These are phyloP conservation scores for Paramecium sonneborni DNA, from an alignment of 73 alveolate species.

Conservation along the genomic window DNA sequence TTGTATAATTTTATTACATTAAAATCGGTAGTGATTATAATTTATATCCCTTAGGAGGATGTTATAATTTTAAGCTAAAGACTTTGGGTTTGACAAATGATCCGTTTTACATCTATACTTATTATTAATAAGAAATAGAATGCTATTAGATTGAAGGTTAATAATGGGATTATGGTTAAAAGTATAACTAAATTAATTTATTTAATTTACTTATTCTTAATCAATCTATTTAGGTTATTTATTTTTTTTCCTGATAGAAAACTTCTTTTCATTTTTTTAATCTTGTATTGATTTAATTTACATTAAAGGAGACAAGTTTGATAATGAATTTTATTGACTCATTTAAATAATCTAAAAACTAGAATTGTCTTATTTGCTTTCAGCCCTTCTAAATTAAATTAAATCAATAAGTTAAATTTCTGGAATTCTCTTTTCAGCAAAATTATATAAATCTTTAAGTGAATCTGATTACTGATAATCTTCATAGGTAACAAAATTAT, in stretches of 20 bases:
- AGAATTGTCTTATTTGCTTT: not conserved
- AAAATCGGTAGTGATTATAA: conserved; percentile 27
- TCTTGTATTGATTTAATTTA: not conserved
- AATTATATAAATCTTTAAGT: not conserved
- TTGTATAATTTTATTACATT: conserved; percentile 47
- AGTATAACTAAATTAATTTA: not conserved
- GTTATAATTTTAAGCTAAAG: conserved; percentile 21
- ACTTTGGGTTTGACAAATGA: conserved; percentile 32
- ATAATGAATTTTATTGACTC: not conserved
- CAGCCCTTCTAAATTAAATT: not conserved
- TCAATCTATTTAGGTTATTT: not conserved
- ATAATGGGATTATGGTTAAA: not conserved
- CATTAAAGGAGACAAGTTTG: not conserved
- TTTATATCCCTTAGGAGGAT: conserved; percentile 46
- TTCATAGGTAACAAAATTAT: not conserved
- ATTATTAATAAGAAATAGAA: not conserved
- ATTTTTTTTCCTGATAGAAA: not conserved
- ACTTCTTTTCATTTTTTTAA: not conserved
- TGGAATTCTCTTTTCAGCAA: not conserved
- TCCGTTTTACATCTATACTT: conserved; percentile 14
- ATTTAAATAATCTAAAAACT: not conserved
- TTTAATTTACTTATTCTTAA: not conserved
- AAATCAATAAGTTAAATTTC: not conserved
- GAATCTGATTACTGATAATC: not conserved
- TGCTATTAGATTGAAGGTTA: not conserved